These are phyloP conservation scores for Aspergillus sp. DNA, from an alignment of 2,329 filamentous ascomycete genomes.

Conservation along the genomic window DNA sequence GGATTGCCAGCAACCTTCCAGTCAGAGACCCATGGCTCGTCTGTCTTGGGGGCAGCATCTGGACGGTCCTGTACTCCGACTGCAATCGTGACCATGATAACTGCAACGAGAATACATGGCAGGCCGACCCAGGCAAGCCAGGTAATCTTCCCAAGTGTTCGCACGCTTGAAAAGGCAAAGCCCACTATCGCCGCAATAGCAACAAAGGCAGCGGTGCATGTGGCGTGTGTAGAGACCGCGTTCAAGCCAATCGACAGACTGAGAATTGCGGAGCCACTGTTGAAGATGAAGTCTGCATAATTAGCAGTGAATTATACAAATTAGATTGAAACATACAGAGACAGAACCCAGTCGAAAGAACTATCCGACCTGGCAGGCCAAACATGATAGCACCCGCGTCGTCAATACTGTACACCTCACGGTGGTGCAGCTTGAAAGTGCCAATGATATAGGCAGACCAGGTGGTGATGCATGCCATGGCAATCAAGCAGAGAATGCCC, in stretches of 20 bases:
- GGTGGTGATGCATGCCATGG: slow-evolving; percentile 45
- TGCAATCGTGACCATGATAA: background rate
- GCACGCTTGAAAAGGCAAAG: slow-evolving; percentile 29
- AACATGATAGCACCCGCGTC: slow-evolving; percentile 57
- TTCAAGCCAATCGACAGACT: slow-evolving; percentile 43
- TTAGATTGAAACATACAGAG: background rate
- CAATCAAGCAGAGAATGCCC: slow-evolving; percentile 45
- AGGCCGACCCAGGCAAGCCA: slow-evolving; percentile 35
- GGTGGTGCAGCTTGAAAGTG: slow-evolving; percentile 53
- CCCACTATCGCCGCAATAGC: slow-evolving; percentile 22
- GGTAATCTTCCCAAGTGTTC: slow-evolving; percentile 31
- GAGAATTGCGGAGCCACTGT: slow-evolving; percentile 43
- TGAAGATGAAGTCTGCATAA: slow-evolving; percentile 31
- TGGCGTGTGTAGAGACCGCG: slow-evolving; percentile 38
- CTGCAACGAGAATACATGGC: background rate
- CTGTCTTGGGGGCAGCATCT: background rate
- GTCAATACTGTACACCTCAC: slow-evolving; percentile 57
- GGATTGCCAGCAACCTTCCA: slow-evolving; percentile 11
- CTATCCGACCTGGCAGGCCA: slow-evolving; percentile 52
- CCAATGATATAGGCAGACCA: slow-evolving; percentile 52
- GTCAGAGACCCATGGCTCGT: background rate
- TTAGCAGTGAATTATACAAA: too few species aligned
- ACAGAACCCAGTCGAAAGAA: slow-evolving; percentile 33
- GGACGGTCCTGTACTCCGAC: background rate
- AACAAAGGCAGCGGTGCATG: slow-evolving; percentile 23